Conservation (phyloP, 2,329 filamentous ascomycete species). For the Trichoderma hamatum region DNA sequence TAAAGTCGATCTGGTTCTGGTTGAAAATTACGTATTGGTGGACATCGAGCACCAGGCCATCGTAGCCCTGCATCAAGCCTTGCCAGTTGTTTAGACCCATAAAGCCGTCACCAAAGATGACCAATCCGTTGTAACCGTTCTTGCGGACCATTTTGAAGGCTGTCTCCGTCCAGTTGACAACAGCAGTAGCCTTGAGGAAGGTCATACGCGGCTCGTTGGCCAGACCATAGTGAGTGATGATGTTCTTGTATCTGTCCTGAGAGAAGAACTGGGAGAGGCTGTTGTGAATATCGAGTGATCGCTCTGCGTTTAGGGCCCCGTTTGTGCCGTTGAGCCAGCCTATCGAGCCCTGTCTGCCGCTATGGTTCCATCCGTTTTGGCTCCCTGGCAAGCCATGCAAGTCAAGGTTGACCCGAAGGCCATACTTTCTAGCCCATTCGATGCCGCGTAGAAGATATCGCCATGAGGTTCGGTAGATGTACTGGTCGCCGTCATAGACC, state of each 20-base stretch:
- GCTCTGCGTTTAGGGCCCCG: slow-evolving; percentile 74
- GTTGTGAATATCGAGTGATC: slow-evolving; percentile 85
- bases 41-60: slow-evolving; percentile 85
- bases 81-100: slow-evolving; percentile 91
- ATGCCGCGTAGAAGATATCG: slow-evolving; percentile 90
- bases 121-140: slow-evolving; percentile 71
- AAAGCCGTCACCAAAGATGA: slow-evolving; percentile 95
- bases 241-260: slow-evolving; percentile 87
- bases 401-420: slow-evolving; percentile 89
- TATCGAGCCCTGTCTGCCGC: slow-evolving; percentile 77
- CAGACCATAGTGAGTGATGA: slow-evolving; percentile 90
- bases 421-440: slow-evolving; percentile 91
- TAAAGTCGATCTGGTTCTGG: slow-evolving; percentile 77
- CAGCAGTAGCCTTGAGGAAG: slow-evolving; percentile 63
- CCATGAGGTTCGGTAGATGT: slow-evolving; percentile 85
- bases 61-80: slow-evolving; percentile 71
- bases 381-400: slow-evolving; percentile 89
- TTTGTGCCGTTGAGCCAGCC: slow-evolving; percentile 91
- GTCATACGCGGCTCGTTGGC: slow-evolving; percentile 94
- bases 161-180: slow-evolving; percentile 77
- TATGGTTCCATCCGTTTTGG: slow-evolving; percentile 98
- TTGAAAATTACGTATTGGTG: slow-evolving; percentile 99
- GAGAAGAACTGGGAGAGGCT: slow-evolving; percentile 89
- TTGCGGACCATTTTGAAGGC: slow-evolving; percentile 72
- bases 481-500: slow-evolving; percentile 83